Conservation (phyloP, 495 filamentous ascomycete genomes). For the Talaromyces liani region DNA sequence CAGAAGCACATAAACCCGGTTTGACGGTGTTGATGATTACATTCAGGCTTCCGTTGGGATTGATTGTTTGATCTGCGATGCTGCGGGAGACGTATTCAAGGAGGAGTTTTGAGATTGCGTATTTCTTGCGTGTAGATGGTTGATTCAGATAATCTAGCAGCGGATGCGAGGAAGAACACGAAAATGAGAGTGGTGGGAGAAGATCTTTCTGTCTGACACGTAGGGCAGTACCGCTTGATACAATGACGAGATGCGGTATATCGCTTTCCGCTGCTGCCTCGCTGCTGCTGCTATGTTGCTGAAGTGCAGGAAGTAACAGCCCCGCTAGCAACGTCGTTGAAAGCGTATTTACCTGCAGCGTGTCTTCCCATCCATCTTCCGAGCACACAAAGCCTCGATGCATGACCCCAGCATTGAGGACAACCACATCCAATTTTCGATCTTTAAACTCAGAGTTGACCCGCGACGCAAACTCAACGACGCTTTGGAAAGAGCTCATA, state of each 20-base stretch:
- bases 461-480: constrained; percentile 37
- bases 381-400: constrained; percentile 27
- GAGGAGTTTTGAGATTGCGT: constrained; percentile 40
- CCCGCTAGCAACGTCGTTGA: constrained; percentile 49
- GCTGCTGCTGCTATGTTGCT: constrained; percentile 17
- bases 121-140: constrained; percentile 26
- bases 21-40: constrained; percentile 40
- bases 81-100: constrained; percentile 36
- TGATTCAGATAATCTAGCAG: constrained; percentile 30
- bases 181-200: constrained; percentile 15
- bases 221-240: constrained; percentile 36
- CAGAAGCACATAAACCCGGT: constrained; percentile 35
- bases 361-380: constrained; percentile 46
- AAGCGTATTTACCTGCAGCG: constrained; percentile 52
- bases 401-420: constrained; percentile 41
- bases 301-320: constrained; percentile 45
- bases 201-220: constrained; percentile 29
- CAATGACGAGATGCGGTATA: constrained; percentile 28
- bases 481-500: constrained; percentile 42
- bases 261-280: constrained; percentile 7
- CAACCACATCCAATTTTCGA: constrained; percentile 28
- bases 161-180: constrained; percentile 4
- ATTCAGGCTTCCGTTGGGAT: constrained; percentile 27
- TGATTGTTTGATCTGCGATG: constrained; percentile 23
- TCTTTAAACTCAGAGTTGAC: constrained; percentile 21